Base-by-base conservation (phyloP, 1,139 yeast genomes). In the Magnusiomyces suaveolens region DNA sequence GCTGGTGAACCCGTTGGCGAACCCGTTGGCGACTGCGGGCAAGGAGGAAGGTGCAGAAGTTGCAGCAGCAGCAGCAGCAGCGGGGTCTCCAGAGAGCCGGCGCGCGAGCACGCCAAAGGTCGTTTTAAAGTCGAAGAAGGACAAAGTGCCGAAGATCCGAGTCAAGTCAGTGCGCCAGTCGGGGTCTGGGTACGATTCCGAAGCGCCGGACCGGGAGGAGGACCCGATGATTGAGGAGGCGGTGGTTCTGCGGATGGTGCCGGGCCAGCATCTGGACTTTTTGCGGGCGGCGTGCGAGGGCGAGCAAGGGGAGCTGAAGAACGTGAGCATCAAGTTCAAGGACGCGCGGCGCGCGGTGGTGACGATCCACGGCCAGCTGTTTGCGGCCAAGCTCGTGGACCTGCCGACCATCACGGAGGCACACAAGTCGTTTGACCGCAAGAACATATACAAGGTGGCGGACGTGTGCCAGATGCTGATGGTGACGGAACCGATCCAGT, bases 181-280 rank as follows among this genome's bases (percentile, higher is more conserved):
- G 0, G 96, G 96, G 1, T 96, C 90, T 62, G 97, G 97, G 0
- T 92, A 92, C 68, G 98, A 92, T 66, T 86, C 96, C 1, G 98
- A 92, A 64, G 97, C 96, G 12, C 96, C 97, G 1, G 97, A 92
- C 63, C 73, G 88, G 48, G 98, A 92, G 67, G 97, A 89, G 57
- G 97, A 92, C 65, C 36, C 36, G 12, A 29, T 29, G 60, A 74
- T 89, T 26, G 97, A 92, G 65, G 95, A 87, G 60, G 96, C 95
- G 0, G 77, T 92, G 1, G 75, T 89, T 1, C 69, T 92, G 51
- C 75, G 98, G 52, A 84, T 92, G 72, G 66, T 87, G 12, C 86
- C 92, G 23, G 96, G 88, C 60, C 78, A 83, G 33, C 88, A 85
- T 62, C 70, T 87, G 52, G 96, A 87, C 60, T 81, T 79, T 60